Base-by-base conservation (phyloP, 2,329 filamentous ascomycete species). In the Botrytis squamosa region DNA sequence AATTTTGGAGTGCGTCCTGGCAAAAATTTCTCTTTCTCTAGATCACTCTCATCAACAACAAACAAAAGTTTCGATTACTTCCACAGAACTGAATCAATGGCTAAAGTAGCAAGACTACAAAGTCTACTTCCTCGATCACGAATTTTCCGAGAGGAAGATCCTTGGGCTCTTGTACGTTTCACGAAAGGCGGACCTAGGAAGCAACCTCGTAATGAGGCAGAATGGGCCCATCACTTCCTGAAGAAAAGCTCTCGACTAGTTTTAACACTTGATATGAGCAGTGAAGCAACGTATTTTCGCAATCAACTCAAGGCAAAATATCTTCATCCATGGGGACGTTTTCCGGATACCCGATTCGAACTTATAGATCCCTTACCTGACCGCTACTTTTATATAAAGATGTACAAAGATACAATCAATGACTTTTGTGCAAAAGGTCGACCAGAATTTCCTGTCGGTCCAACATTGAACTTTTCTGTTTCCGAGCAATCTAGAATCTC, bases 351-450 rank as follows among this genome's bases (percentile, higher is more conserved):
- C 33, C 66, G 66, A 68, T 42, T 68, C n/a, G 36, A 16, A 20
- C 36, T 68, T 4, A 42, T 68, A 29, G 66, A 57, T 42, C 66
- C 66, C n/a, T 22, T 68, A 33, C 66, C 66, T 5, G 49, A 68
- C 29, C 66, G 66, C 4, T 2, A 42, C 0, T 55, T 68, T 33
- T 68, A 68, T 25, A 8, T 68, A 20, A 42, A 22, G 36, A 57
- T 68, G 66, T 68, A 68, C 66, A 68, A 42, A 57, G 36, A 57
- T n/a, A n/a, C 20, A 18, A 42, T 68, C 36, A 33, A 33, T 22
- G 6, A 42, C 6, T 42, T 68, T 68, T 68, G 66, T 42, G 20
- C 25, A 14, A 40, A 22, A 10, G 3, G 4, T 14, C 49, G 25
- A 8, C 46, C 66, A 40, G 16, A 18, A 22, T 16, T 68, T 20